Evolutionary conservation across 495 filamentous ascomycete genomes (phyloP), one percentile per base, ranked within the genome.

Genomic region (Coniosporium apollinis): DNA sequence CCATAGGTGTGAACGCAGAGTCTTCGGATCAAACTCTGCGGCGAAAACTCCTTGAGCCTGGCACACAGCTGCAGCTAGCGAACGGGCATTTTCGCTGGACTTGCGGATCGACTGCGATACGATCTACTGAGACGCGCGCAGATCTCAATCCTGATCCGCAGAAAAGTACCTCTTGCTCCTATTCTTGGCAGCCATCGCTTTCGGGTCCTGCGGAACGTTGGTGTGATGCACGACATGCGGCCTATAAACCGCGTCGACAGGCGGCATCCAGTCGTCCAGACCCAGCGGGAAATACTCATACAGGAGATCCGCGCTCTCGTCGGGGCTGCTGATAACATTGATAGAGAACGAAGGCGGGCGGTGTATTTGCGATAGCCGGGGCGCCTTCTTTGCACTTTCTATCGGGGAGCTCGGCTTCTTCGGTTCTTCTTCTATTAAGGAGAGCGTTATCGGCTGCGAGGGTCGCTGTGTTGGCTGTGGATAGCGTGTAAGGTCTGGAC

Each of bases 261-360:
- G 84, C 2, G 79, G 78, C 64, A 84, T 82, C 83, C 83, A 92
- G 43, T 93, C 84, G 55, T 92, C 82, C 42, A 87, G 54, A 15
- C 79, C 82, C 16, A 93, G 63, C 4, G 84, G 84, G 41, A 93
- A 92, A 50, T 93, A 92, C 52, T 93, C 84, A 47, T 93, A 93
- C 16, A 91, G 56, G 41, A 83, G 62, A 48, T 92, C 84, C 6
- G 73, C 73, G 39, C 72, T 74, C 44, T 87, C 83, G 33, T 75
- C 66, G 9, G 79, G 76, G 28, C 55, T 52, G 34, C 48, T 52
- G 33, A 51, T 22, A 21, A 52, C 45, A 24, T 58, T 50, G 7
- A 59, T 37, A 2, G 51, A 54, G 59, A 72, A 40, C 50, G 64
- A 44, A 52, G 54, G 50, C 24, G 50, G 41, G 14, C 54, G 32